Evolutionary conservation across 179 eudicot genomes (phyloP).

Genomic region (Carnegiea gigantea): DNA sequence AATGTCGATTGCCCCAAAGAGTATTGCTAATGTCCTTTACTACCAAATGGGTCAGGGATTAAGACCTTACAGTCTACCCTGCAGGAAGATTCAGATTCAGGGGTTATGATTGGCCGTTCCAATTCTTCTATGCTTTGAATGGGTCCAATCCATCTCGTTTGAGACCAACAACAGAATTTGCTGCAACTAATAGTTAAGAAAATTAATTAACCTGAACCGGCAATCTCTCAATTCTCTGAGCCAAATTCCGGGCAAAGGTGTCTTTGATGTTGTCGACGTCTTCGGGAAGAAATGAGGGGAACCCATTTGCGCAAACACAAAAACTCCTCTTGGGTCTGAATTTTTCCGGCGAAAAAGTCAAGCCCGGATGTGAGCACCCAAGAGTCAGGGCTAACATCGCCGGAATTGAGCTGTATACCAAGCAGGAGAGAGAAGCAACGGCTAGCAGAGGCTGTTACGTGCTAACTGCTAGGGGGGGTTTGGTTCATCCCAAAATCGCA

Average conservation of each 20-base stretch:
- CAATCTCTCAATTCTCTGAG: conserved; percentile 58
- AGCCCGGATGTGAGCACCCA: conserved; percentile 4
- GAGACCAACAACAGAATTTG: conserved; percentile 11
- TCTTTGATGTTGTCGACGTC: conserved; percentile 54
- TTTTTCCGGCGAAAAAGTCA: neutral
- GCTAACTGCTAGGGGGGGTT: neutral
- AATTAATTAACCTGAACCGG: conserved; percentile 46
- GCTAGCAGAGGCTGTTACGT: neutral
- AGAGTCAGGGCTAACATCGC: conserved; percentile 24
- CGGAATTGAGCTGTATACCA: neutral
- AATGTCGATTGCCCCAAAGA: too few relatives aligned
- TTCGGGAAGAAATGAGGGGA: conserved; percentile 68
- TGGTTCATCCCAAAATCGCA: neutral
- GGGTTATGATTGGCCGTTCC: neutral
- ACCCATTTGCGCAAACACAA: conserved; percentile 38
- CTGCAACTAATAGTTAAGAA: neutral
- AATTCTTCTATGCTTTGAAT: neutral
- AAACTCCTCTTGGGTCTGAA: conserved; percentile 19
- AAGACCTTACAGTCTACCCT: too few relatives aligned
- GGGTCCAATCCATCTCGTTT: neutral
- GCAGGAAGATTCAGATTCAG: too few relatives aligned
- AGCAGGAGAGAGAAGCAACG: neutral
- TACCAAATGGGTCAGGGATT: too few relatives aligned
- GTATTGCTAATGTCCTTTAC: too few relatives aligned
- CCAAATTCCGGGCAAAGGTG: conserved; percentile 59